Percentiles rank a stretch among this genome's conserved stretches.
Evolutionary conservation across 2,329 filamentous ascomycete species (phyloP).

Genomic region (Ophioceras dolichostomum): DNA sequence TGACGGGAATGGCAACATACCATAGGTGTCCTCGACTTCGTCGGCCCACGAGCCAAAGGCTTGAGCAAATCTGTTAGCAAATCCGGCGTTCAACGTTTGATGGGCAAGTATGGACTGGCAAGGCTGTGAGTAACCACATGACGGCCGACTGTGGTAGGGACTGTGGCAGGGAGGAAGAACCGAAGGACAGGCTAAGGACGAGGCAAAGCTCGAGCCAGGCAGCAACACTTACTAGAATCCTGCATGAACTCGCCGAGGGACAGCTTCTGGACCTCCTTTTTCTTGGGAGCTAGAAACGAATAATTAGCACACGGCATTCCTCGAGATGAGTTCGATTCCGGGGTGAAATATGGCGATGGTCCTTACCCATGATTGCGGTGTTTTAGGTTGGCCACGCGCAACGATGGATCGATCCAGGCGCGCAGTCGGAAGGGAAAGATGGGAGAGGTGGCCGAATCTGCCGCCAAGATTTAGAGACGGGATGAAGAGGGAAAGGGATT

Average conservation of each 20-base stretch:
- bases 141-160: no score
- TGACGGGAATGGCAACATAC: constrained; percentile 36
- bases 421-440: constrained; percentile 11
- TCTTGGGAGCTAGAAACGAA: constrained; percentile 62
- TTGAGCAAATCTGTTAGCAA: no score
- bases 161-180: no score
- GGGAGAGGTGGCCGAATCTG: constrained; percentile 9
- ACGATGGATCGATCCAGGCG: constrained; percentile 14
- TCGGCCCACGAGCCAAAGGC: constrained; percentile 99
- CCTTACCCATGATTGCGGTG: constrained; percentile 19
- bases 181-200: no score
- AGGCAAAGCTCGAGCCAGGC: no score
- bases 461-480: constrained; percentile 1
- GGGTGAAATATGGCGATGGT: no score
- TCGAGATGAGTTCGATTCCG: no score
- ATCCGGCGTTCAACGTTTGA: no score
- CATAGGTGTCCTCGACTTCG: constrained; percentile 85
- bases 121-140: no score
- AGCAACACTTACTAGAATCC: constrained; percentile 77
- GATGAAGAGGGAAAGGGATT: not conserved
- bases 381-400: constrained; percentile 17
- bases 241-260: constrained; percentile 91
- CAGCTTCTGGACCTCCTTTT: constrained; percentile 94
- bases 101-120: no score
- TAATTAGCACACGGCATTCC: constrained; percentile 3